A percentile compares a stretch with the other conserved stretches of the same genome.
phyloP scores from a whole-genome alignment of 306 rosid genomes.

The Quercus aquifolioides region DNA sequence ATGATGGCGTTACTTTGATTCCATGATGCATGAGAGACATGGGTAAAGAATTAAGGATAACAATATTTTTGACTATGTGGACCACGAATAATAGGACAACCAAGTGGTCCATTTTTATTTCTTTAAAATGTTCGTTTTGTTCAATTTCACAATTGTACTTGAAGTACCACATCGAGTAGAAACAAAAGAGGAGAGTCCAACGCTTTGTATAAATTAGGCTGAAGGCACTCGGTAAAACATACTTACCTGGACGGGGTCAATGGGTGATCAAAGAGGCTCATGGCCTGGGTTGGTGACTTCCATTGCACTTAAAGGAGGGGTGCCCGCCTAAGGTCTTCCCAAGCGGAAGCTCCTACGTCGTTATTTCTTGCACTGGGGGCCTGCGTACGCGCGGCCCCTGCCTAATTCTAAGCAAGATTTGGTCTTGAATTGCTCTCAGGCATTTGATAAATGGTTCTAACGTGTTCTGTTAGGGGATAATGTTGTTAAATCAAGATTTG shows the following conservation, averaged over 20 bases:
- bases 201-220: background rate
- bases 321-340: slow-evolving; percentile 41
- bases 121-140: background rate
- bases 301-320: slow-evolving; percentile 49
- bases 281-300: slow-evolving; percentile 47
- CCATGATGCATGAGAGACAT: too few species aligned
- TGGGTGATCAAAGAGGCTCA: slow-evolving; percentile 20
- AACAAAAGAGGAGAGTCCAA: background rate
- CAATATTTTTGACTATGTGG: too few species aligned
- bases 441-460: too few species aligned
- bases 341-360: slow-evolving; percentile 49
- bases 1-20: too few species aligned
- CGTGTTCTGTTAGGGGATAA: too few species aligned
- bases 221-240: fast-evolving
- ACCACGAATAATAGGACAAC: too few species aligned
- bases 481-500: too few species aligned
- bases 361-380: slow-evolving; percentile 51
- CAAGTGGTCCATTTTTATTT: too few species aligned
- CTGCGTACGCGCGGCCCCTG: too few species aligned
- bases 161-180: background rate
- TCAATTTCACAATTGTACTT: background rate
- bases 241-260: slow-evolving; percentile 52
- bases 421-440: fast-evolving
- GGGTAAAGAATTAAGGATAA: too few species aligned
- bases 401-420: fast-evolving